Evolutionary conservation across 75 land plant species (phyloP), one percentile per base, ranked within the genome.

Genomic region (Selaginella moellendorffii): DNA sequence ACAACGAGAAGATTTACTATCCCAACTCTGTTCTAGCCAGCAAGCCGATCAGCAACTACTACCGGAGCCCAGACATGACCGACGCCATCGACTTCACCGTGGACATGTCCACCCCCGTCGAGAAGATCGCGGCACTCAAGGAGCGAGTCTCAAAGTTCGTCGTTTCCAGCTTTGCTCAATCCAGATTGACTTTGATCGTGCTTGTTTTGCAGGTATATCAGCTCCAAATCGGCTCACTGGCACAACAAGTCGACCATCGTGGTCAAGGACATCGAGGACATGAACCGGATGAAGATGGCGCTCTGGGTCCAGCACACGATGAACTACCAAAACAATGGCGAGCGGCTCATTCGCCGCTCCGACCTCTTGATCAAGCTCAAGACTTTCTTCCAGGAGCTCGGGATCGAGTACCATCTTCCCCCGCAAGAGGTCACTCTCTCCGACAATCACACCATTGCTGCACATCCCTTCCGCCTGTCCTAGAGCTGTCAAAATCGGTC

Each of bases 1-100:
- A 84, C 76, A 81, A 84, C 68, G 85, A 78, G 64, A 84, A 84
- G 63, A 76, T 84, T 31, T 79, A 74, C 62, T 78, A 79, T 72
- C 85, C 87, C 23, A 85, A 85, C 69, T 56, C 78, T 21, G 71
- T 77, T 28, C 59, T 83, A 42, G 62, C 76, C 1, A 78, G 73
- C 27, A 83, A 81, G 63, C 76, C 83, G 0, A 81, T 83, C 65
- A 75, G 81, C 72, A 83, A 83, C 53, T 80, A 67, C 62, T 75
- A 83, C 60, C 54, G 85, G 42, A 83, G 85, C 52, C 85, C 83
- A 22, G 79, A 77, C 25, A 83, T 83, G 87, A 42, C 68, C 29
- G 87, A 84, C 30, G 27, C 71, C 27, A 65, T 84, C 25, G 79
- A 78, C 61, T 84, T 84, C 63, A n/a, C 72, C 19, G 61, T 81